These are phyloP conservation scores for Phytophthora sp. DNA, from an alignment of 352 stramenopile species.

Conservation along the genomic window DNA sequence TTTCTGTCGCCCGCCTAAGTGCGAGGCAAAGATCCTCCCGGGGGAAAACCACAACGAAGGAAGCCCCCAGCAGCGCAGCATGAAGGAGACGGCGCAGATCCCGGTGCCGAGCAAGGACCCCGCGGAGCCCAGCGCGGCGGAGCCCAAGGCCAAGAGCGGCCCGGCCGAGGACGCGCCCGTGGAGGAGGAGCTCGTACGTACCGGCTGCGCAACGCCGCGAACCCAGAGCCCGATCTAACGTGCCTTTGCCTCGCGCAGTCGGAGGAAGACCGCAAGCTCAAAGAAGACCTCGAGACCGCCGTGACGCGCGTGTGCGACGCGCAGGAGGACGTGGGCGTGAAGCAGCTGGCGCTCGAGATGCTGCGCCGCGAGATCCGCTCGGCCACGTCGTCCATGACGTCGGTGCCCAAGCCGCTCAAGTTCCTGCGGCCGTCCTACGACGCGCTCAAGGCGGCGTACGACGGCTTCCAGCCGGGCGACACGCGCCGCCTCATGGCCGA, in stretches of 20 bases:
- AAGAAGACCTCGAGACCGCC: constrained; percentile 92
- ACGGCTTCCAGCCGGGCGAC: constrained; percentile 51
- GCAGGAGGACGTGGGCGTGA: constrained; percentile 66
- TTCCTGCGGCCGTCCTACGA: constrained; percentile 98
- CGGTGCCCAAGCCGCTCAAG: constrained; percentile 99
- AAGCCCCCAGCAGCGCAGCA: constrained; percentile 35
- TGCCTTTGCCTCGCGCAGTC: too few species aligned
- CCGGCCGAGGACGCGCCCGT: constrained; percentile 35
- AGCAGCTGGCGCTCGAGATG: constrained; percentile 94
- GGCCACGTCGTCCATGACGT: constrained; percentile 99
- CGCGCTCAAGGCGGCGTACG: constrained; percentile 87
- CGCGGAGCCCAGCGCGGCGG: constrained; percentile 20
- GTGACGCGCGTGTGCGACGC: constrained; percentile 81
- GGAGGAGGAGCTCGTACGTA: constrained; percentile 78
- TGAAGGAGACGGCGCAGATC: constrained; percentile 78
- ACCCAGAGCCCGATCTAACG: too few species aligned
- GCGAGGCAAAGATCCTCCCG: constrained; percentile 24
- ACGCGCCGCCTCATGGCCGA: constrained; percentile 88
- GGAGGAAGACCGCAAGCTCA: constrained; percentile 93
- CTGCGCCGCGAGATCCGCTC: constrained; percentile 97
- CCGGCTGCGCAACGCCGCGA: too few species aligned
- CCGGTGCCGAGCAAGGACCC: constrained; percentile 67
- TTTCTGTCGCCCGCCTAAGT: too few species aligned
- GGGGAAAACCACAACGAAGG: constrained; percentile 32
- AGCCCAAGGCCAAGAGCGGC: constrained; percentile 37